A percentile compares a stretch with the other conserved stretches of the same genome.
These are phyloP conservation scores for Volvariella volvacea DNA, from an alignment of 1,284 basidiomycete species.

Conservation along the genomic window DNA sequence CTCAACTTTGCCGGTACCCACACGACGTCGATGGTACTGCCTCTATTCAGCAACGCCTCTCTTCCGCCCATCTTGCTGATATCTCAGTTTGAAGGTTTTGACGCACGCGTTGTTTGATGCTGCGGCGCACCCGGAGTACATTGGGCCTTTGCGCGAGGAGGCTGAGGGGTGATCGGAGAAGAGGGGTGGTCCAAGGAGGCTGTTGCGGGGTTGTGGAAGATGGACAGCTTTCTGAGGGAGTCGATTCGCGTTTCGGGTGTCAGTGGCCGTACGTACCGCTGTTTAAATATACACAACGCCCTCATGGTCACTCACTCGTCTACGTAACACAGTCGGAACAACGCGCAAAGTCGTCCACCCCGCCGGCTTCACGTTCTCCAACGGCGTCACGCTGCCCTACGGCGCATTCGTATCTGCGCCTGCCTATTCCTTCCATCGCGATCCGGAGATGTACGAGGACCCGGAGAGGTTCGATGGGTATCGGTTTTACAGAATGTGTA, in stretches of 20 bases:
- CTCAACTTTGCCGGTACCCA: slow-evolving; percentile 12
- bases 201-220: slow-evolving; percentile 26
- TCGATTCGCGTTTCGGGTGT: slow-evolving; percentile 21
- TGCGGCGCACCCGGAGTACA: slow-evolving; percentile 26
- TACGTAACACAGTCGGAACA: slow-evolving; percentile 1
- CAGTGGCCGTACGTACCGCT: too few relatives aligned
- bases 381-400: slow-evolving; percentile 29
- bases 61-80: too few relatives aligned
- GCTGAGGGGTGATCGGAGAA: slow-evolving; percentile 20
- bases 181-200: slow-evolving; percentile 31
- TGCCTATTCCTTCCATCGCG: slow-evolving; percentile 21
- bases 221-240: slow-evolving; percentile 33
- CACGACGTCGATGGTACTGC: slow-evolving; percentile 11
- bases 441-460: slow-evolving; percentile 20
- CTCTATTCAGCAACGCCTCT: too few relatives aligned
- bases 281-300: slow-evolving; percentile 7
- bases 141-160: slow-evolving; percentile 30
- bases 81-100: slow-evolving; percentile 20
- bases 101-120: slow-evolving; percentile 29
- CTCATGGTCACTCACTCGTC: slow-evolving; percentile 1
- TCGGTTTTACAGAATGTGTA: slow-evolving; percentile 22
- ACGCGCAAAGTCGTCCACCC: slow-evolving; percentile 22
- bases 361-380: slow-evolving; percentile 30
- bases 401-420: slow-evolving; percentile 23
- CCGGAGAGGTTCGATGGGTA: slow-evolving; percentile 27